Percentiles rank a stretch among this genome's conserved stretches.
Conservation (phyloP, 176 grass and related monocot genomes). For the Musa beccarii region DNA sequence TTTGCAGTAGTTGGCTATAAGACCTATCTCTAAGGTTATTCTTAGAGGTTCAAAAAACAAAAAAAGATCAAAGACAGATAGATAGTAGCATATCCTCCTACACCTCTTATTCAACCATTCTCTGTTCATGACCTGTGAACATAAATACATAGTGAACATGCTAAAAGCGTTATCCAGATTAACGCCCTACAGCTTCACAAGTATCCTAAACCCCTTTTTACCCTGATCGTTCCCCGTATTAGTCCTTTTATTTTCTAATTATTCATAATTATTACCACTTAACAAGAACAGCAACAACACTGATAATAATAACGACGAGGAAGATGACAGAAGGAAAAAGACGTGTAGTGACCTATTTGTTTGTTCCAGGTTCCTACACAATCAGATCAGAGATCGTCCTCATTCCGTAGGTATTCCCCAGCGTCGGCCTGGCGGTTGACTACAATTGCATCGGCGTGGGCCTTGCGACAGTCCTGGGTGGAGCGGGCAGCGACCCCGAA, state of each 20-base stretch:
- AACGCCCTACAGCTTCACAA: no score
- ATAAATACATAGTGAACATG: no score
- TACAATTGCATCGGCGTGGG: slow-evolving; percentile 60
- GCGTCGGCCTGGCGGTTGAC: slow-evolving; percentile 71
- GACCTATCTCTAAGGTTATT: no score
- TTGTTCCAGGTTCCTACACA: background rate
- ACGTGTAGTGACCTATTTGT: background rate
- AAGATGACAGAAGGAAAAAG: background rate
- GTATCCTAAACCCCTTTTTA: no score
- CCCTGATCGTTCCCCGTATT: background rate
- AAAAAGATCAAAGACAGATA: no score
- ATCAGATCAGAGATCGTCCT: slow-evolving; percentile 46
- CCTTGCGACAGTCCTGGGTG: slow-evolving; percentile 77
- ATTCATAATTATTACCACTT: background rate
- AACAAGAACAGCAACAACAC: background rate
- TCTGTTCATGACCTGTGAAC: no score
- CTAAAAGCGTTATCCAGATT: no score
- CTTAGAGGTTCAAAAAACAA: no score
- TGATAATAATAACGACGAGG: background rate
- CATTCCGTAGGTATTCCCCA: slow-evolving; percentile 68
- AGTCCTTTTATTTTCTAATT: background rate
- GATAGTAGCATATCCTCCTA: no score
- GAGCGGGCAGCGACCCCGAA: slow-evolving; percentile 62
- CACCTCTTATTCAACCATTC: no score
- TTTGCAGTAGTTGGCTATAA: no score